Evolutionary conservation across 2,329 filamentous ascomycete species (phyloP).

Genomic region (Nectriaceae sp.): DNA sequence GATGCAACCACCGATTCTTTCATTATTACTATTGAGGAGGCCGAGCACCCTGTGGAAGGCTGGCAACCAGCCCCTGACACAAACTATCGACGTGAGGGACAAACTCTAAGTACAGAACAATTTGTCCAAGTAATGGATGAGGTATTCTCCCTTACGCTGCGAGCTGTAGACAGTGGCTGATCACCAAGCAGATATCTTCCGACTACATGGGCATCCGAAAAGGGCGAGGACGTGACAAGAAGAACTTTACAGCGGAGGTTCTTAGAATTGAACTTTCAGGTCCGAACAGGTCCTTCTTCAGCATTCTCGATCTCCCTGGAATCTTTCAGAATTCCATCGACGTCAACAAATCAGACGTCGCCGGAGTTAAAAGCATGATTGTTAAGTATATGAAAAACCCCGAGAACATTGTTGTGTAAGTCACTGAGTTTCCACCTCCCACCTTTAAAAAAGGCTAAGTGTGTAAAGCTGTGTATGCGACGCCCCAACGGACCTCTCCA

Average conservation of each 20-base stretch:
- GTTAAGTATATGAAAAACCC: conserved; percentile 36
- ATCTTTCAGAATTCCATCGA: conserved; percentile 26
- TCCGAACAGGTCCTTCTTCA: conserved; percentile 37
- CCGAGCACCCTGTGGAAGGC: conserved; percentile 23
- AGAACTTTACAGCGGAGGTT: conserved; percentile 40
- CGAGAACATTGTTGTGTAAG: conserved; percentile 42
- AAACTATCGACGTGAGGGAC: conserved; percentile 23
- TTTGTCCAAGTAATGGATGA: conserved; percentile 34
- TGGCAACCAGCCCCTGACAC: conserved; percentile 20
- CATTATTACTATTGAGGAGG: conserved; percentile 32
- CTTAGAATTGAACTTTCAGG: conserved; percentile 40
- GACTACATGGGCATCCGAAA: conserved; percentile 33
- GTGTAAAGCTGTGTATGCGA: conserved; percentile 34
- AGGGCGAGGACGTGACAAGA: conserved; percentile 21
- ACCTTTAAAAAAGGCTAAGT: neutral
- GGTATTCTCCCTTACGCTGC: conserved; percentile 15
- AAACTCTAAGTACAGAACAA: conserved; percentile 28
- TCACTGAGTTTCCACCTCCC: neutral
- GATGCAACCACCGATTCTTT: conserved; percentile 30
- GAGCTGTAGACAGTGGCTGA: neutral
- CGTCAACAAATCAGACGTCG: conserved; percentile 32
- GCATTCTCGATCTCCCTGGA: conserved; percentile 40
- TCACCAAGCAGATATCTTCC: conserved; percentile 22
- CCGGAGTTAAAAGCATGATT: conserved; percentile 34
- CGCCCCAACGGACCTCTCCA: conserved; percentile 32